phyloP scores from a whole-genome alignment of 2,329 filamentous ascomycete genomes.

The Diplocarpon rosae region DNA sequence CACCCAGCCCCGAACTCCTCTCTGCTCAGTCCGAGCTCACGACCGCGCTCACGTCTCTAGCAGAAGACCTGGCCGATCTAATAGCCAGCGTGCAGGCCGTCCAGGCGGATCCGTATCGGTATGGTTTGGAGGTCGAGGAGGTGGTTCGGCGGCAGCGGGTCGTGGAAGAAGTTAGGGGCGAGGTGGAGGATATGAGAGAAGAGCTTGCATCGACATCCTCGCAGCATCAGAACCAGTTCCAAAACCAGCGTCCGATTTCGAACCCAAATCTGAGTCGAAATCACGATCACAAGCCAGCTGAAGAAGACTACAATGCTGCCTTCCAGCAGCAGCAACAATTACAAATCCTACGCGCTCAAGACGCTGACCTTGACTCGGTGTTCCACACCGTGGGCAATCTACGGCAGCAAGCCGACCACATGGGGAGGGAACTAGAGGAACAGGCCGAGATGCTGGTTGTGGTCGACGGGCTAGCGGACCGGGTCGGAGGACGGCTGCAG shows the following conservation, averaged over 20 bases:
- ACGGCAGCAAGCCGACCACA: slow-evolving; percentile 81
- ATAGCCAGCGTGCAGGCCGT: slow-evolving; percentile 77
- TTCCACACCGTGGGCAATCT: slow-evolving; percentile 89
- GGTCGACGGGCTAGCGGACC: slow-evolving; percentile 73
- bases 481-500: slow-evolving; percentile 76
- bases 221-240: slow-evolving; percentile 29
- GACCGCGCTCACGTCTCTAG: slow-evolving; percentile 52
- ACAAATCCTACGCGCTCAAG: slow-evolving; percentile 90
- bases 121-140: slow-evolving; percentile 75
- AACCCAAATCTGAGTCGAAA: slow-evolving; percentile 21
- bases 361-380: slow-evolving; percentile 83
- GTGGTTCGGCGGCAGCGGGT: slow-evolving; percentile 69
- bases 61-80: slow-evolving; percentile 80
- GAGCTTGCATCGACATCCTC: slow-evolving; percentile 54
- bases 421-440: slow-evolving; percentile 94
- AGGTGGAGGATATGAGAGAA: slow-evolving; percentile 80
- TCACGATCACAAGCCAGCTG: slow-evolving; percentile 32
- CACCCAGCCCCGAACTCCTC: slow-evolving; percentile 67
- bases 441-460: slow-evolving; percentile 81
- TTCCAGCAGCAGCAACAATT: slow-evolving; percentile 88
- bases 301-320: slow-evolving; percentile 48
- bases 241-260: slow-evolving; percentile 20
- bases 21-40: slow-evolving; percentile 63
- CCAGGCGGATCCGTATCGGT: slow-evolving; percentile 77
- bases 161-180: slow-evolving; percentile 78